Conservation (phyloP, 192 early-diverging fungal species). For the Rhizoclosmatium globosum region DNA sequence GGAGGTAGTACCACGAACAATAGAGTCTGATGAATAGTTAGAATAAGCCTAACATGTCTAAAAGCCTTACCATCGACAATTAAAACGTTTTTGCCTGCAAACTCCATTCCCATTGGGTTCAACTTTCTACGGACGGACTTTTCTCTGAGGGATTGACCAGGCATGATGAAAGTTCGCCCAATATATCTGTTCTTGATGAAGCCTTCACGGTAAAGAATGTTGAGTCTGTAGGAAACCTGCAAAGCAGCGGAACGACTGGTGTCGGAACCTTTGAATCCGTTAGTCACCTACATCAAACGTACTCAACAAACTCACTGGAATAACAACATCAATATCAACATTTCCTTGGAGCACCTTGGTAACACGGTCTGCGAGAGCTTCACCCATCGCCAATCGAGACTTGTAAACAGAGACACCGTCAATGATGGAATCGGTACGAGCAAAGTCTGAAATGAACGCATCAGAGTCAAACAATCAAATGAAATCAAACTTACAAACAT, state of each 20-base stretch:
- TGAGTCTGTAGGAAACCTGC: constrained; percentile 89
- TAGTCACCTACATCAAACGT: neutral
- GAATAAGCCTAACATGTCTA: constrained; percentile 14
- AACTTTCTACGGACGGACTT: constrained; percentile 97
- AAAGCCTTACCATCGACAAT: constrained; percentile 85
- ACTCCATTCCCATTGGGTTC: constrained; percentile 98
- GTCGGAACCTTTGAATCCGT: constrained; percentile 78
- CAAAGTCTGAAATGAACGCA: constrained; percentile 78
- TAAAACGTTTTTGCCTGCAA: constrained; percentile 94
- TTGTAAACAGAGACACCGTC: constrained; percentile 99
- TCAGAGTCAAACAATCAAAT: neutral
- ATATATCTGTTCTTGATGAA: constrained; percentile 99
- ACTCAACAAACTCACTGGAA: constrained; percentile 77
- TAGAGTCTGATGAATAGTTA: constrained; percentile 74
- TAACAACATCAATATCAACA: constrained; percentile 95
- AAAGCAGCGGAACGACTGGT: constrained; percentile 95
- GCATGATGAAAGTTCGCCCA: constrained; percentile 99
- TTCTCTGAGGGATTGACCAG: constrained; percentile 78
- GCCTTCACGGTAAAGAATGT: constrained; percentile 95
- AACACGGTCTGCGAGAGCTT: constrained; percentile 90
- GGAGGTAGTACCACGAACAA: constrained; percentile 99
- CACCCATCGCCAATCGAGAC: constrained; percentile 96
- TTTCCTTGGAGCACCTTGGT: constrained; percentile 74
- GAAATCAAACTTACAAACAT: constrained; percentile 66
- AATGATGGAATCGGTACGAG: constrained; percentile 97